These are phyloP conservation scores for Fonsecaea erecta DNA, from an alignment of 2,329 filamentous ascomycete genomes.

Conservation along the genomic window DNA sequence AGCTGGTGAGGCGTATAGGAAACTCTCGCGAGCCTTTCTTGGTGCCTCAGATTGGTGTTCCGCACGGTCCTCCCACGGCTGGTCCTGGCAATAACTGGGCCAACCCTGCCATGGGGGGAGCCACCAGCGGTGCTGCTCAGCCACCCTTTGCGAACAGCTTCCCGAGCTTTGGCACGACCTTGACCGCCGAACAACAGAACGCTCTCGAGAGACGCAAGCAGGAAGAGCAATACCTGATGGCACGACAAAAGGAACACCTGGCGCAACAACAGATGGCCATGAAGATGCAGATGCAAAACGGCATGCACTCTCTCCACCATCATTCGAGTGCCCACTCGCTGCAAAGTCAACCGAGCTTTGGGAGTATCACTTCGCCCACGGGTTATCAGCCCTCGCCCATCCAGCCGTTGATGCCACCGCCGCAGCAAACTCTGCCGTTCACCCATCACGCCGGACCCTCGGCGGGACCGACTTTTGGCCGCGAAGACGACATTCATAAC, in stretches of 20 bases:
- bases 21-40: conserved; percentile 97
- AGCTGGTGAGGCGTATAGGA: conserved; percentile 91
- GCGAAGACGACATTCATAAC: conserved; percentile 72
- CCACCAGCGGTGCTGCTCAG: conserved; percentile 66
- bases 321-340: conserved; percentile 94
- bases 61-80: conserved; percentile 69
- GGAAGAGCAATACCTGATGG: conserved; percentile 96
- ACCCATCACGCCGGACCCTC: conserved; percentile 19
- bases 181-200: conserved; percentile 98
- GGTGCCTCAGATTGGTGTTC: conserved; percentile 93
- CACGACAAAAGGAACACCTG: conserved; percentile 90
- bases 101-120: conserved; percentile 55
- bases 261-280: conserved; percentile 80
- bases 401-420: conserved; percentile 62
- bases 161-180: conserved; percentile 91
- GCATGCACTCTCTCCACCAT: conserved; percentile 74
- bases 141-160: conserved; percentile 93
- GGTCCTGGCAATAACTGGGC: conserved; percentile 38
- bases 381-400: conserved; percentile 67
- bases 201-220: conserved; percentile 95
- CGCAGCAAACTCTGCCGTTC: conserved; percentile 46
- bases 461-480: conserved; percentile 46
- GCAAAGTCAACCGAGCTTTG: conserved; percentile 95
- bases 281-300: conserved; percentile 69
- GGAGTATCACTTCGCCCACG: conserved; percentile 87